Base-by-base conservation (phyloP, 192 early-diverging fungal species). In the Pilaira anomala region DNA sequence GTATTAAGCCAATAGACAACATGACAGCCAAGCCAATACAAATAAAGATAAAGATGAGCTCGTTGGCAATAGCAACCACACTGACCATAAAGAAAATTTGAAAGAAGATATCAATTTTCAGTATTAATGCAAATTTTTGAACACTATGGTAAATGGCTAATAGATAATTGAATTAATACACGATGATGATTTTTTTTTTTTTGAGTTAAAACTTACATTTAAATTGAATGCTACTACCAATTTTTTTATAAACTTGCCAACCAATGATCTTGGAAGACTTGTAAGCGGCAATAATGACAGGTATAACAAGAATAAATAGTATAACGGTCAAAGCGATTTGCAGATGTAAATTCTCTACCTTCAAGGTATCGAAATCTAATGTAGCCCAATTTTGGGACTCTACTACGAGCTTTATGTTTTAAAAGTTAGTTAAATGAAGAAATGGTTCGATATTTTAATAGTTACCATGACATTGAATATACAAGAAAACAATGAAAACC, bases 41-140 rank as follows among this genome's bases (percentile, higher is more conserved):
- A 19, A 58, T 58, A 41, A 58, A 12, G 7, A 8, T 2, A 24
- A 19, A 9, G 2, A 22, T 16, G 7, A 42, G 3, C 2, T 41
- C 22, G 5, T 6, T 21, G 19, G 56, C 21, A 19, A 39, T 16
- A 14, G 25, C 25, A 19, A 36, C 14, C 14, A 12, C 33, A 24
- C 33, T 18, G 40, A 42, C 22, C 40, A 58, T 2, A 13, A 58
- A 13, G 18, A 40, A 28, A 7, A 63, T 13, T 63, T 60, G 50
- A 28, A 64, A 64, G 50, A 64, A 64, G n/a, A 64, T 64, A 48
- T 64, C 41, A n/a, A 64, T 30, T 30, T 64, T 64, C 16, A 64
- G 7, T 18, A 51, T 53, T 12, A 64, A 28, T 16, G 52, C 40
- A 18, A 64, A 64, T 16, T 40, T 33, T 36, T 64, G 62, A 7